These are phyloP conservation scores for Salix caprea DNA, from an alignment of 345 rosid genomes.

Conservation along the genomic window DNA sequence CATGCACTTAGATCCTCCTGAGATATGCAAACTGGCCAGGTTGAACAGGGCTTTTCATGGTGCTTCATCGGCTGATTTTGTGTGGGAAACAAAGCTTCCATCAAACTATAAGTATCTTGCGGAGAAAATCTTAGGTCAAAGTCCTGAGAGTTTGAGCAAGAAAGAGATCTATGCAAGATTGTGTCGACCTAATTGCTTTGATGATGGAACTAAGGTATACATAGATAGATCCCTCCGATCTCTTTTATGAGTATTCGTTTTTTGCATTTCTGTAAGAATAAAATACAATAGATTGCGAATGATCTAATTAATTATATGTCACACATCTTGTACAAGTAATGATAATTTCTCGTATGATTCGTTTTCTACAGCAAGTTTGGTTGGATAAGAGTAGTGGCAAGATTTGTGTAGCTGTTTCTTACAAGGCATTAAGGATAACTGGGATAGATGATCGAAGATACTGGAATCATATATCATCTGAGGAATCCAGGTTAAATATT, in stretches of 20 bases:
- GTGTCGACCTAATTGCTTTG: slow-evolving; percentile 54
- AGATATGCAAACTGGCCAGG: slow-evolving; percentile 65
- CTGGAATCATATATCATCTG: slow-evolving; percentile 69
- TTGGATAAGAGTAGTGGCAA: slow-evolving; percentile 74
- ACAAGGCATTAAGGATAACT: slow-evolving; percentile 73
- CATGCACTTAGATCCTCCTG: slow-evolving; percentile 69
- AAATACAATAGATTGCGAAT: neutral
- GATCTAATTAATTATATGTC: neutral
- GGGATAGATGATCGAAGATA: slow-evolving; percentile 91
- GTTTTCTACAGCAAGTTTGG: slow-evolving; percentile 55
- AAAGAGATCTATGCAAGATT: slow-evolving; percentile 64
- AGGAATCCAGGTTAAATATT: slow-evolving; percentile 68
- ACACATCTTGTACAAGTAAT: neutral
- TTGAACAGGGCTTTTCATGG: slow-evolving; percentile 53
- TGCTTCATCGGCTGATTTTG: slow-evolving; percentile 66
- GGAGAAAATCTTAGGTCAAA: slow-evolving; percentile 36
- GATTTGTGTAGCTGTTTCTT: slow-evolving; percentile 58
- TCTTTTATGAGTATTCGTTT: neutral
- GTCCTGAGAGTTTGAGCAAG: slow-evolving; percentile 31
- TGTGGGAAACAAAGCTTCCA: slow-evolving; percentile 87
- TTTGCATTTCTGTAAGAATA: neutral
- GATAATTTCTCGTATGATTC: neutral
- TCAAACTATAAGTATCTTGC: slow-evolving; percentile 61
- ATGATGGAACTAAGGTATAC: slow-evolving; percentile 64
- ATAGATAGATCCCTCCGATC: neutral